Evolutionary conservation across 2,329 filamentous ascomycete genomes (phyloP).

Genomic region (Xylaria multiplex): DNA sequence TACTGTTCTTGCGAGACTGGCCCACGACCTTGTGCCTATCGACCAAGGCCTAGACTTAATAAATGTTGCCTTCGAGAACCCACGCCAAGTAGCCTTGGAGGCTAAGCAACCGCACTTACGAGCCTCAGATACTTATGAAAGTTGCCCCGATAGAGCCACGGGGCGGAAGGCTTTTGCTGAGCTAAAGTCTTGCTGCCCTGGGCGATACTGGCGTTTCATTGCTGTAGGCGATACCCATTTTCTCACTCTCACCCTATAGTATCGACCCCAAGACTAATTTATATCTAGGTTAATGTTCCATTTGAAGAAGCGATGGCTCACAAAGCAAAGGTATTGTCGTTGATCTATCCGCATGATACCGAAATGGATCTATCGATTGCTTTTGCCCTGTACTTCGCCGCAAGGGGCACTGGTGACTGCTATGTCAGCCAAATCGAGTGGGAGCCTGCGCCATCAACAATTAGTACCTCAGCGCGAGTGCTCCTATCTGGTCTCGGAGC

Average conservation of each 20-base stretch:
- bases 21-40: slow-evolving; percentile 77
- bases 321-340: slow-evolving; percentile 72
- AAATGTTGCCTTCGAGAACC: slow-evolving; percentile 98
- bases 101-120: slow-evolving; percentile 49
- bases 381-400: slow-evolving; percentile 92
- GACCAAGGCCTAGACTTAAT: slow-evolving; percentile 83
- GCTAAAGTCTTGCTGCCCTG: slow-evolving; percentile 73
- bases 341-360: slow-evolving; percentile 94
- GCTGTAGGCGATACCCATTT: slow-evolving; percentile 58
- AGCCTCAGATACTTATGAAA: slow-evolving; percentile 69
- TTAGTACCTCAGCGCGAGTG: slow-evolving; percentile 77
- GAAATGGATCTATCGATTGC: slow-evolving; percentile 99
- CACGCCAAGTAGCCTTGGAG: slow-evolving; percentile 71
- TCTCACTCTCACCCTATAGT: background rate
- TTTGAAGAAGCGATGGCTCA: slow-evolving; percentile 78
- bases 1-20: slow-evolving; percentile 82
- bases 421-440: slow-evolving; percentile 48
- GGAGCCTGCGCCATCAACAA: slow-evolving; percentile 36
- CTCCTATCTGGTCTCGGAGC: slow-evolving; percentile 93
- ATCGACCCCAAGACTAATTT: slow-evolving; percentile 6
- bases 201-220: slow-evolving; percentile 83
- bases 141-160: slow-evolving; percentile 90
- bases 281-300: slow-evolving; percentile 76
- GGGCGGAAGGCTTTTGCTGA: slow-evolving; percentile 84
- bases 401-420: slow-evolving; percentile 72